Conservation (phyloP, 805 yeast species). For the Candida tibetensis region DNA sequence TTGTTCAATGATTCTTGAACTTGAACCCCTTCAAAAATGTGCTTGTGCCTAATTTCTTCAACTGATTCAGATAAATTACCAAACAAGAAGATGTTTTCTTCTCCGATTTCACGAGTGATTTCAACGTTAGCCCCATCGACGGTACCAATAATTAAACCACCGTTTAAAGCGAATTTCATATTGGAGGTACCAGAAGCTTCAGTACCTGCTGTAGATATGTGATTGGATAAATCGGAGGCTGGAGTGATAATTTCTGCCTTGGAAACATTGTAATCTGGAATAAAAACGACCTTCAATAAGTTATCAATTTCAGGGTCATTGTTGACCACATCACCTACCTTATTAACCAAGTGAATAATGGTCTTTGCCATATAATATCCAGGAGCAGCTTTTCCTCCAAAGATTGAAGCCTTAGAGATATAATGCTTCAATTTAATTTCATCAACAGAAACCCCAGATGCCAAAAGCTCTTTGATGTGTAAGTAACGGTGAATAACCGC, state of each 20-base stretch:
- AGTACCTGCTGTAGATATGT: slow-evolving; percentile 95
- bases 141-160: slow-evolving; percentile 92
- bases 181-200: slow-evolving; percentile 96
- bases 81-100: slow-evolving; percentile 86
- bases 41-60: slow-evolving; percentile 77
- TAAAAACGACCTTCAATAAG: slow-evolving; percentile 78
- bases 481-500: slow-evolving; percentile 85
- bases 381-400: slow-evolving; percentile 98
- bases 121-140: slow-evolving; percentile 97
- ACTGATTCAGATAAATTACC: slow-evolving; percentile 90
- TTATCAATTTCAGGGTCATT: slow-evolving; percentile 71
- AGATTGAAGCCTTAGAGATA: slow-evolving; percentile 72
- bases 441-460: slow-evolving; percentile 41
- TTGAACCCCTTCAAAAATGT: slow-evolving; percentile 56
- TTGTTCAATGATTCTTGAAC: slow-evolving; percentile 57
- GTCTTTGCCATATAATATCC: slow-evolving; percentile 94
- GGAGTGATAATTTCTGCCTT: slow-evolving; percentile 91
- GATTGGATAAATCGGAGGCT: slow-evolving; percentile 88
- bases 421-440: slow-evolving; percentile 58
- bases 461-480: slow-evolving; percentile 64
- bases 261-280: slow-evolving; percentile 91
- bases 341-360: slow-evolving; percentile 79
- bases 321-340: slow-evolving; percentile 79
- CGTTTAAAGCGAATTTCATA: slow-evolving; percentile 92
- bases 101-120: slow-evolving; percentile 90